phyloP scores from a whole-genome alignment of 2,329 filamentous ascomycete species.

The Grosmannia clavigera region DNA sequence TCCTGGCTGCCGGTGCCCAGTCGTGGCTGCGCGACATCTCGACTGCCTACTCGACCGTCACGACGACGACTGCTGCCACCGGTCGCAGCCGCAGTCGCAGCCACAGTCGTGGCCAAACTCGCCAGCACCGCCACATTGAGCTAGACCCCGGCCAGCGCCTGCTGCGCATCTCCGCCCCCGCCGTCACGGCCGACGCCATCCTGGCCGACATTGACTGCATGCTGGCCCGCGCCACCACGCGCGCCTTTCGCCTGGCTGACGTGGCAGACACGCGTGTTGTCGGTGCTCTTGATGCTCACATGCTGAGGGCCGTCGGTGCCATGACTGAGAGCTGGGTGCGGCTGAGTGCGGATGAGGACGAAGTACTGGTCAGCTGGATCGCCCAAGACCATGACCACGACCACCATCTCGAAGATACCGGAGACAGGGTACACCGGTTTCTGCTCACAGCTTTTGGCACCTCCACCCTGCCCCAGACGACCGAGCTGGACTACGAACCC shows the following conservation, averaged over 20 bases:
- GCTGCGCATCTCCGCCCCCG: conserved; percentile 25
- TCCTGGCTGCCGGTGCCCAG: conserved; percentile 28
- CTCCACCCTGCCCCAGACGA: conserved; percentile 6
- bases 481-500: conserved; percentile 13
- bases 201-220: conserved; percentile 21
- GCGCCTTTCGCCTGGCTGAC: neutral
- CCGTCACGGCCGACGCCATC: conserved; percentile 22
- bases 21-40: conserved; percentile 22
- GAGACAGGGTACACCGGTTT: conserved; percentile 33
- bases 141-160: conserved; percentile 16
- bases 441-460: conserved; percentile 23
- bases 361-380: conserved; percentile 9
- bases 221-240: conserved; percentile 15
- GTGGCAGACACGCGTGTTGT: neutral
- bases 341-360: conserved; percentile 14
- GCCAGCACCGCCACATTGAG: conserved; percentile 20
- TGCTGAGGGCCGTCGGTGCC: conserved; percentile 24
- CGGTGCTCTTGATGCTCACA: neutral
- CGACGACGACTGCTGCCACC: conserved; percentile 4
- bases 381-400: neutral
- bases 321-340: conserved; percentile 27
- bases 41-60: conserved; percentile 9
- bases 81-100: conserved; percentile 21
- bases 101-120: conserved; percentile 5
- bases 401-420: conserved; percentile 20